These are phyloP conservation scores for Hypomontagnella submonticulosa DNA, from an alignment of 495 filamentous ascomycete species.

Conservation along the genomic window DNA sequence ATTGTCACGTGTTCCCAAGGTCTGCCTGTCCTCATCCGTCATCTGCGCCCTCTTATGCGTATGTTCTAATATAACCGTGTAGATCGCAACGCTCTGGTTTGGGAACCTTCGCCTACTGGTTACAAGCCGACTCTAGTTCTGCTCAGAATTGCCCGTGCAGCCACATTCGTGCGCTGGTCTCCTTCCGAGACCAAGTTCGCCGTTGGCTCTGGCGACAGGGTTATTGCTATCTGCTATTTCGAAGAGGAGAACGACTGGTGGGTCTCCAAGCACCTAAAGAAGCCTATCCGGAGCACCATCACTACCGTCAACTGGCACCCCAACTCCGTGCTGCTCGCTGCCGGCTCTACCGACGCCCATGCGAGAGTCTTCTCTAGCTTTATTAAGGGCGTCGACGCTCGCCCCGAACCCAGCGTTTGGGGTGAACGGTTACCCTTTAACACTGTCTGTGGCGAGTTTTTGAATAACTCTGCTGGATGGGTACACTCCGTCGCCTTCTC, in stretches of 20 bases:
- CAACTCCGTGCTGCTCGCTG: slow-evolving; percentile 92
- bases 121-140: slow-evolving; percentile 98
- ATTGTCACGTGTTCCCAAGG: slow-evolving; percentile 99
- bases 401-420: slow-evolving; percentile 91
- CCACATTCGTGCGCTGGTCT: slow-evolving; percentile 97
- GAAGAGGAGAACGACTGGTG: slow-evolving; percentile 99
- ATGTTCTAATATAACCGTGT: slow-evolving; percentile 16
- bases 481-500: slow-evolving; percentile 91
- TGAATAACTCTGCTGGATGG: slow-evolving; percentile 97
- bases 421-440: slow-evolving; percentile 96
- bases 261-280: slow-evolving; percentile 99
- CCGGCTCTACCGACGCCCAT: slow-evolving; percentile 96
- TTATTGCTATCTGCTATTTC: slow-evolving; percentile 98
- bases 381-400: slow-evolving; percentile 90
- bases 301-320: slow-evolving; percentile 96
- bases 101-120: slow-evolving; percentile 88
- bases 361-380: slow-evolving; percentile 94
- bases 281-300: slow-evolving; percentile 95
- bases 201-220: slow-evolving; percentile 92
- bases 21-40: slow-evolving; percentile 44
- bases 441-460: slow-evolving; percentile 94
- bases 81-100: slow-evolving; percentile 98
- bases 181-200: slow-evolving; percentile 97
- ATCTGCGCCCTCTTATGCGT: neutral
- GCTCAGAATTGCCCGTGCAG: slow-evolving; percentile 95